Base-by-base conservation (phyloP, 1,139 yeast species). In the Saccharomycopsis phalli region DNA sequence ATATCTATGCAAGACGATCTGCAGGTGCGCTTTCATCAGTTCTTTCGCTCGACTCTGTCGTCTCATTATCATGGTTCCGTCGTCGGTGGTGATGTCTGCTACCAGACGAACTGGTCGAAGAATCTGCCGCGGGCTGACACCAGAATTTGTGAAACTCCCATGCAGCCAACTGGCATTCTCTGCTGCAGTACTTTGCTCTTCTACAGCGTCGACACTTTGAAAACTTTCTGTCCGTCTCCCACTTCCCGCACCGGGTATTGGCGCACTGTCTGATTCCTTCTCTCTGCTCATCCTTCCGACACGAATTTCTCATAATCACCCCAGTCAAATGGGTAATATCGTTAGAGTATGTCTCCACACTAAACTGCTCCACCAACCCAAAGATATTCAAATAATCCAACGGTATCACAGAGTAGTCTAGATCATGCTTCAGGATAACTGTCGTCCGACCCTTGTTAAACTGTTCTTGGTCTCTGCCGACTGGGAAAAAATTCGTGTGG, bases 181-280 rank as follows among this genome's bases (percentile, higher is more conserved):
- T 74, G 13, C 94, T 80, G 57, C 98, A 91, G 58, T 91, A 91
- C 62, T 91, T 91, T 1, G 98, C 87, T 46, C 97, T 66, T 59
- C 88, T 86, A 61, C 98, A 91, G 40, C 95, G 71, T 46, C 95
- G 71, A 59, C 98, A 91, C 60, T 91, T 91, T 49, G 94, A 94
- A 63, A 88, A 91, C 36, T 94, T 71, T 10, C 95, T 95, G 49
- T 65, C 77, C 33, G 72, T 74, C 59, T 91, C 98, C 98, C 98
- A 91, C 55, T 71, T 79, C n/a, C 96, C 96, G 62, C 98, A 91
- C 31, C 76, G 81, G 52, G 87, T 79, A 58, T 80, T 81, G 1
- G 97, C 96, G 61, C 98, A 91, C 61, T 91, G 98, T 38, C 97
- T 71, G 27, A 91, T 82, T 2, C 97, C 96, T 21, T 94, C 94